These are phyloP conservation scores for Candida sanyaensis DNA, from an alignment of 1,139 yeast genomes.

Conservation along the genomic window DNA sequence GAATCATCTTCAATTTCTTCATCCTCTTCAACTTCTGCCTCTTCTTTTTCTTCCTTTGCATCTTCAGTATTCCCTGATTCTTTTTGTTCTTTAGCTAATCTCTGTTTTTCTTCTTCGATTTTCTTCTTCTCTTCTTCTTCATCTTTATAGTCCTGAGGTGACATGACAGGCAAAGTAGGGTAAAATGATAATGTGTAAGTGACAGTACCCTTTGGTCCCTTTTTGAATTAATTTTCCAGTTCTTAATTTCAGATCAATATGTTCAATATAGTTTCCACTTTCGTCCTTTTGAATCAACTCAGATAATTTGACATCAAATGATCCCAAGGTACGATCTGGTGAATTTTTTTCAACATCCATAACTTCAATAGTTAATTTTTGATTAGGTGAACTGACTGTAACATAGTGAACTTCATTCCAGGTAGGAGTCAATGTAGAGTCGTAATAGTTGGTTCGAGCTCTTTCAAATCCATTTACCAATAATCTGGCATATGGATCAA, in stretches of 20 bases:
- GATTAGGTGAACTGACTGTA: constrained; percentile 79
- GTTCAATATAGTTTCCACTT: constrained; percentile 63
- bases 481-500: constrained; percentile 88
- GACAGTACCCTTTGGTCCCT: constrained; percentile 80
- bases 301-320: constrained; percentile 66
- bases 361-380: constrained; percentile 78
- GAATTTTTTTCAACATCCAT: constrained; percentile 85
- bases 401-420: constrained; percentile 86
- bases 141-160: constrained; percentile 70
- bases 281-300: constrained; percentile 71
- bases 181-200: constrained; percentile 76
- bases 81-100: constrained; percentile 29
- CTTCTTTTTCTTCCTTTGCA: constrained; percentile 21
- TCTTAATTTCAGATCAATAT: constrained; percentile 56
- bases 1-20: constrained; percentile 37
- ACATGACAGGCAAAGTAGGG: constrained; percentile 76
- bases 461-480: constrained; percentile 75
- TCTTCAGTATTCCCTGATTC: constrained; percentile 11
- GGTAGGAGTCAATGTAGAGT: constrained; percentile 72
- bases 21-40: constrained; percentile 36
- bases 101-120: constrained; percentile 30
- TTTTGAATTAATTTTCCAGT: constrained; percentile 67
- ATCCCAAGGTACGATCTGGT: constrained; percentile 85
- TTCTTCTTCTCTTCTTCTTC: constrained; percentile 41
- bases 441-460: constrained; percentile 74